phyloP scores from a whole-genome alignment of 2,329 filamentous ascomycete species.

The Colletotrichum agaves region DNA sequence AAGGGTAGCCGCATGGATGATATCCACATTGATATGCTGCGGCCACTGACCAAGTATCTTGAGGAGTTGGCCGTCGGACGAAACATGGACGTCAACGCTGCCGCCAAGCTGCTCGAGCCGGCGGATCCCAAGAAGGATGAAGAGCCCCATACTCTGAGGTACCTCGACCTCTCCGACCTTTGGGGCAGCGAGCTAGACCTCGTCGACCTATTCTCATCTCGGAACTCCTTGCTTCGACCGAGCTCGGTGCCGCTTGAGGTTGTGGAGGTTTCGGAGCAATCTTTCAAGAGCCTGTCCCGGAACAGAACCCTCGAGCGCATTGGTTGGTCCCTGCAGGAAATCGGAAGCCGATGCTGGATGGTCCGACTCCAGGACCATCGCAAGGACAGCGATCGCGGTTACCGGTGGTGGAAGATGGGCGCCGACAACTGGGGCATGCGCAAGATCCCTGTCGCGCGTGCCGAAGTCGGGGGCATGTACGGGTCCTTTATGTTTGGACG shows the following conservation, averaged over 20 bases:
- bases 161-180: slow-evolving; percentile 81
- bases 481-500: slow-evolving; percentile 76
- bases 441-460: slow-evolving; percentile 90
- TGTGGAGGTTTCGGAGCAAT: slow-evolving; percentile 77
- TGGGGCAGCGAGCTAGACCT: slow-evolving; percentile 70
- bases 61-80: slow-evolving; percentile 82
- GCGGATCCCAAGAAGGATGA: slow-evolving; percentile 51
- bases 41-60: slow-evolving; percentile 74
- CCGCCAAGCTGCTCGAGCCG: slow-evolving; percentile 72
- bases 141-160: slow-evolving; percentile 71
- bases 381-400: slow-evolving; percentile 65
- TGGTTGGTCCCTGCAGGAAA: slow-evolving; percentile 79
- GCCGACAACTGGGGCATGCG: slow-evolving; percentile 87
- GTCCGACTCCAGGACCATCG: slow-evolving; percentile 61
- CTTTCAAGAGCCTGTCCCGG: slow-evolving; percentile 73
- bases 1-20: slow-evolving; percentile 78
- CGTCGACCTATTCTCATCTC: slow-evolving; percentile 60
- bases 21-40: slow-evolving; percentile 71
- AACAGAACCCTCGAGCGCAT: slow-evolving; percentile 67
- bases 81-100: slow-evolving; percentile 71
- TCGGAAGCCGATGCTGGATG: slow-evolving; percentile 73
- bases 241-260: slow-evolving; percentile 78
- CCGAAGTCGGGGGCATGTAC: slow-evolving; percentile 95
- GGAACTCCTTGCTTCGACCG: slow-evolving; percentile 65
- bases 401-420: slow-evolving; percentile 83